Evolutionary conservation across 495 filamentous ascomycete species (phyloP), one percentile per base, ranked within the genome.

Genomic region (Gamarada debralockiae): DNA sequence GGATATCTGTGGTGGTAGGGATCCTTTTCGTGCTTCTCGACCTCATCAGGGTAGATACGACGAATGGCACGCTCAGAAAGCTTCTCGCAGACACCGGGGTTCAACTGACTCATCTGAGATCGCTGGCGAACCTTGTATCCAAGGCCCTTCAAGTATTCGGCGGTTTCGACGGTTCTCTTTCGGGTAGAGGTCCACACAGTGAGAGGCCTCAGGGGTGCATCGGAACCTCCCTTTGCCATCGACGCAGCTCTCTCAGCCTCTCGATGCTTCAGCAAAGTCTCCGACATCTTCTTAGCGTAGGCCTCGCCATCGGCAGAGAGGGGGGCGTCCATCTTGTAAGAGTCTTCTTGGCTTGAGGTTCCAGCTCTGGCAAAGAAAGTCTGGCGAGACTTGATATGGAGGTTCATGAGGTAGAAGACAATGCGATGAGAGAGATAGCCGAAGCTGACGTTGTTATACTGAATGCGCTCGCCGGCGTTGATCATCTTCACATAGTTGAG

Each of bases 401-500:
- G 80, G 65, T 99, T 99, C 55, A 96, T 85, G 34, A 99, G 78
- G 66, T 97, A 99, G 69, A 97, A 97, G 36, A 99, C 92, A 50
- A 99, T 97, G 37, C 93, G 80, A 64, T 97, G 88, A 15, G 90
- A 92, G 27, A 99, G 79, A 65, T 97, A 99, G 24, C 90, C 90
- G 67, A 97, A 97, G 61, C 83, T 87, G 63, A 91, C 87, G 58
- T 97, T 96, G 73, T 97, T 99, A 60, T 96, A 88, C 51, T 88
- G 84, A 50, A 97, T 80, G 41, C 84, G 74, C 66, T 95, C 84
- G n/a, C 95, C 95, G 7, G 95, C 95, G 62, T 99, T 97, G 59
- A 96, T 95, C 91, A 99, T 96, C 81, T 97, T 97, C 75, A 97
- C 90, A 65, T 90, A 99, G 63, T 97, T 96, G 50, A 97, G 74